Evolutionary conservation across 2,329 filamentous ascomycete genomes (phyloP), one percentile per base, ranked within the genome.

Genomic region (Uncinocarpus reesii): DNA sequence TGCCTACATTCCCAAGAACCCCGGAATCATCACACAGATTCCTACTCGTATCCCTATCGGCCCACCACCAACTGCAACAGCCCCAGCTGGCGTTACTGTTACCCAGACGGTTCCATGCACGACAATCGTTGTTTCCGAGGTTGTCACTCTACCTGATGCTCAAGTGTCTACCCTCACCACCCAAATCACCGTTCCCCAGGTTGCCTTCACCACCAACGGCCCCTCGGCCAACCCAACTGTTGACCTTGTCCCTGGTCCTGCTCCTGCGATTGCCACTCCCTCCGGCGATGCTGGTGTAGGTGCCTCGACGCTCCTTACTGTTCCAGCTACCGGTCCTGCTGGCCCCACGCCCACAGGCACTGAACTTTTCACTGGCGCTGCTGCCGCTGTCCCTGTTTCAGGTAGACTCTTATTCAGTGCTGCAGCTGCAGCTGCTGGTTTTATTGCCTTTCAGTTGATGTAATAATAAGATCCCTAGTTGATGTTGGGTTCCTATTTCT

Each of bases 11-110:
- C 72, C 76, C 13, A 59, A 77, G 63, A 95, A 95, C 77, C 87
- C 89, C n/a, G 85, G 76, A 55, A 85, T 96, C 60, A 78, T 86
- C 61, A 93, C 84, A 42, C 80, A 78, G 54, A 80, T 86, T 57
- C 79, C 84, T 20, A 73, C 74, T 32, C 75, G 74, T 48, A 76
- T 82, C 66, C 72, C 69, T 5, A 64, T 75, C n/a, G 62, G 63
- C 23, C 67, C 68, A 26, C 73, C 79, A 28, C 73, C 79, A 29
- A 32, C 26, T 15, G 38, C 47, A 28, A 24, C 40, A 4, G 64
- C 67, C 42, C 65, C 77, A 23, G 67, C 76, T 32, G 37, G 28
- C 18, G 37, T 29, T 42, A 73, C 67, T 61, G 73, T 71, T 38
- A 65, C 76, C 29, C 53, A 58, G 26, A 62, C 57, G 16, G 58